Conservation (phyloP, 2,329 filamentous ascomycete genomes). For the Aspergillus vadensis region DNA sequence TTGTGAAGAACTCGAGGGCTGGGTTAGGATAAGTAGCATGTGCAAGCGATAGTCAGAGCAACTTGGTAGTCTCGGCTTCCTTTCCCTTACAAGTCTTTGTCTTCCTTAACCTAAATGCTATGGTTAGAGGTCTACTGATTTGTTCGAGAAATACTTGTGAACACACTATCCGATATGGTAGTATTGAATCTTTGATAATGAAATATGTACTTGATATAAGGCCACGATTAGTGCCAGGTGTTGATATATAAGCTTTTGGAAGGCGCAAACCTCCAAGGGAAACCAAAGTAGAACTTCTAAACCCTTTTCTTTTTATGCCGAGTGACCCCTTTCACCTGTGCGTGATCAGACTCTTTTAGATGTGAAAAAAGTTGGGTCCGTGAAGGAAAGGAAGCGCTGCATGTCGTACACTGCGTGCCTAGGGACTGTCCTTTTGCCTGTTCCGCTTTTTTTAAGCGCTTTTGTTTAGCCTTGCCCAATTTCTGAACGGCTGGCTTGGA, state of each 20-base stretch:
- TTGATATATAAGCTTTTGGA: no score
- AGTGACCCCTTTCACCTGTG: slow-evolving; percentile 47
- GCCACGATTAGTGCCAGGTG: no score
- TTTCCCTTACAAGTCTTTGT: not conserved
- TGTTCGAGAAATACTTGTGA: no score
- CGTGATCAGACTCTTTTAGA: slow-evolving; percentile 67
- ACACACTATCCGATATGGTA: no score
- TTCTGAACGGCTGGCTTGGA: slow-evolving; percentile 27
- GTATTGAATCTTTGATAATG: no score
- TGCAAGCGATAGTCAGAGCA: not conserved
- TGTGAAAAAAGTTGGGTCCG: slow-evolving; percentile 74
- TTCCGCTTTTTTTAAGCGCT: slow-evolving; percentile 52
- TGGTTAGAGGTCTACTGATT: no score
- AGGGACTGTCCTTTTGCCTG: slow-evolving; percentile 22
- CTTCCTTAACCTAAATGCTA: no score
- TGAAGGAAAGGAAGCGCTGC: slow-evolving; percentile 74
- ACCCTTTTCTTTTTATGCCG: not conserved
- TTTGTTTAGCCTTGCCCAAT: slow-evolving; percentile 57
- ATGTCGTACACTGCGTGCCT: slow-evolving; percentile 72
- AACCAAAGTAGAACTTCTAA: not conserved
- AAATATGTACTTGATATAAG: no score
- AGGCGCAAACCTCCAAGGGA: no score
- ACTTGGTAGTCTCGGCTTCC: not conserved
- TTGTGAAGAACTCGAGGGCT: slow-evolving; percentile 83
- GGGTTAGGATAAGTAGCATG: slow-evolving; percentile 64